Evolutionary conservation across 768 basidiomycete genomes (phyloP).

Genomic region (Antrodiella citrinella): DNA sequence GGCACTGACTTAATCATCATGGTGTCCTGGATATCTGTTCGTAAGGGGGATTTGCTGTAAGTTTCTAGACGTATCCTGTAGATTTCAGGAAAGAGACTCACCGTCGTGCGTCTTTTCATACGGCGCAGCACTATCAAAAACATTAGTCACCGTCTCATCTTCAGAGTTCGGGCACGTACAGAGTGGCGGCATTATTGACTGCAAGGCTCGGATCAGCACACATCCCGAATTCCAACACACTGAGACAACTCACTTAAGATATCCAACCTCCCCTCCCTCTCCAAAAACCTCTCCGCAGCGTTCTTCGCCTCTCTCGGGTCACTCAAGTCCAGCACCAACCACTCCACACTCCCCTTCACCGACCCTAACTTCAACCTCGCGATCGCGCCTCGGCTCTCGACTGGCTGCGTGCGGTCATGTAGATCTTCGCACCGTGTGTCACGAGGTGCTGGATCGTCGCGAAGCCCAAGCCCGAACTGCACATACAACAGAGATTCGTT

Average conservation of each 20-base stretch:
- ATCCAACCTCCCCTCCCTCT: conserved; percentile 32
- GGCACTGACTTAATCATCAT: conserved; percentile 36
- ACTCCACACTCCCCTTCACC: no score
- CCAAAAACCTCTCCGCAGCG: no score
- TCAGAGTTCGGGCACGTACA: conserved; percentile 24
- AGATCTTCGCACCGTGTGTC: no score
- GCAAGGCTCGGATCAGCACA: conserved; percentile 4
- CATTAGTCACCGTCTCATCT: background rate
- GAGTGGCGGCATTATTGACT: conserved; percentile 43
- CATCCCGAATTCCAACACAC: background rate
- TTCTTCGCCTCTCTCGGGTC: no score
- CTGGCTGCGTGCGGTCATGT: conserved; percentile 28
- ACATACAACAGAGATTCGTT: no score
- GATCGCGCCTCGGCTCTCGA: conserved; percentile 23
- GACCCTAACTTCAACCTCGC: background rate
- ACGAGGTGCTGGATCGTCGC: conserved; percentile 30
- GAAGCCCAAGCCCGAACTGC: conserved; percentile 32
- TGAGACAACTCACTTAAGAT: conserved; percentile 25
- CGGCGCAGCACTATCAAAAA: background rate
- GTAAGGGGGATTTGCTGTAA: background rate
- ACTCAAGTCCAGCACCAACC: conserved; percentile 25
- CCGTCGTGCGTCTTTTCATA: background rate
- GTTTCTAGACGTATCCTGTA: background rate
- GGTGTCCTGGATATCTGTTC: conserved; percentile 28
- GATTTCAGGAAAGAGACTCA: conserved; percentile 4